Conservation (phyloP, 495 filamentous ascomycete genomes). For the Lasiosphaeriaceae sp. region DNA sequence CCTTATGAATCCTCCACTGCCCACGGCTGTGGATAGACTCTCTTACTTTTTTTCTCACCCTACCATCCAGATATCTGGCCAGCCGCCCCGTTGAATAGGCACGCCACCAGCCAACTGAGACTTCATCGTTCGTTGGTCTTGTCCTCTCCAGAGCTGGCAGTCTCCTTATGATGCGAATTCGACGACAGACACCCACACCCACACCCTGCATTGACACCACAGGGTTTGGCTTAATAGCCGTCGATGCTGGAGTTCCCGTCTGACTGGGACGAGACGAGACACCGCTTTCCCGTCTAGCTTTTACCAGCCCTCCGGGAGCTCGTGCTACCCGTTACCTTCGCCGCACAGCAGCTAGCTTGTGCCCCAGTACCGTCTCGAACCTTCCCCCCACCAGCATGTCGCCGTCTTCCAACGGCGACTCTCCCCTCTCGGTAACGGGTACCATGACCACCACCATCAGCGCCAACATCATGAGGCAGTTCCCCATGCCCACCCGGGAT, state of each 20-base stretch:
- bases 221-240: slow-evolving; percentile 8
- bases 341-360: slow-evolving; percentile 1
- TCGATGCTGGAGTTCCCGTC: slow-evolving; percentile 3
- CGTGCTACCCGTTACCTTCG: slow-evolving; percentile 6
- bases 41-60: slow-evolving; percentile 16
- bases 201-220: slow-evolving; percentile 4
- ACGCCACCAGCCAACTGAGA: not conserved
- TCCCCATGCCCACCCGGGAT: slow-evolving; percentile 42
- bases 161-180: slow-evolving; percentile 22
- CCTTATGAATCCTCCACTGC: slow-evolving; percentile 32
- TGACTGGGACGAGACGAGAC: slow-evolving; percentile 8
- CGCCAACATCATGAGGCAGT: slow-evolving; percentile 36
- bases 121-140: not conserved
- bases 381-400: slow-evolving; percentile 33
- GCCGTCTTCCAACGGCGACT: slow-evolving; percentile 50
- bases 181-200: slow-evolving; percentile 4
- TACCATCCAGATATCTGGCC: too few species aligned
- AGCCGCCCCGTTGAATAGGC: too few species aligned
- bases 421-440: slow-evolving; percentile 41
- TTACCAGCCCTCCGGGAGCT: slow-evolving; percentile 2
- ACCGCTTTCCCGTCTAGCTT: not conserved
- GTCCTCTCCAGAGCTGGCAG: slow-evolving; percentile 1
- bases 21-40: slow-evolving; percentile 26
- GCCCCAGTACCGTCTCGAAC: not conserved
- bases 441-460: slow-evolving; percentile 28